These are phyloP conservation scores for Saksenaea oblongispora DNA, from an alignment of 371 early-diverging fungal genomes.

Conservation along the genomic window DNA sequence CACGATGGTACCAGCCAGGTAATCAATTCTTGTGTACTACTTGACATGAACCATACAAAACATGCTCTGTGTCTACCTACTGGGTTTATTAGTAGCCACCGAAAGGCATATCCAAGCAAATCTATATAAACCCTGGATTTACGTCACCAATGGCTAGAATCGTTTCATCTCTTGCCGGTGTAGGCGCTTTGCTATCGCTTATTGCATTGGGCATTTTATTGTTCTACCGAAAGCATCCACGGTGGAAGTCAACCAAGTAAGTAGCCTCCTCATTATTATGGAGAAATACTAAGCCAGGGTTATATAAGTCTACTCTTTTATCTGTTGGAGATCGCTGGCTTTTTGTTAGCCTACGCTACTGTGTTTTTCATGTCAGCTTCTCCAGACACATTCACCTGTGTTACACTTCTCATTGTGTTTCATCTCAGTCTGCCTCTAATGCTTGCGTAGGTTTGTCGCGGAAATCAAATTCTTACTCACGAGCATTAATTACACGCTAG, in stretches of 20 bases:
- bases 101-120: conserved; percentile 23
- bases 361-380: conserved; percentile 32
- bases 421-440: conserved; percentile 42
- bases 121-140: conserved; percentile 32
- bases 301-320: conserved; percentile 52
- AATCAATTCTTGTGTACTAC: not conserved
- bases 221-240: conserved; percentile 42
- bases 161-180: conserved; percentile 24
- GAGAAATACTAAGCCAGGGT: not conserved
- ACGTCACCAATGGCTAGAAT: conserved; percentile 29
- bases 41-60: not conserved
- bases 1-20: conserved; percentile 33
- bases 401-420: conserved; percentile 41
- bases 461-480: not conserved
- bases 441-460: conserved; percentile 34
- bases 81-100: conserved; percentile 15
- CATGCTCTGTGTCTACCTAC: not conserved
- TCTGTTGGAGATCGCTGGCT: conserved; percentile 49
- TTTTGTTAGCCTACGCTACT: conserved; percentile 39
- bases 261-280: not conserved
- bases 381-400: conserved; percentile 34
- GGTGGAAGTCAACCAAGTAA: conserved; percentile 58
- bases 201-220: conserved; percentile 37
- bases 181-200: conserved; percentile 11
- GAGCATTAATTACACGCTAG: conserved; percentile 16